Evolutionary conservation across 306 rosid genomes (phyloP), one percentile per base, ranked within the genome.

Genomic region (Geum urbanum): DNA sequence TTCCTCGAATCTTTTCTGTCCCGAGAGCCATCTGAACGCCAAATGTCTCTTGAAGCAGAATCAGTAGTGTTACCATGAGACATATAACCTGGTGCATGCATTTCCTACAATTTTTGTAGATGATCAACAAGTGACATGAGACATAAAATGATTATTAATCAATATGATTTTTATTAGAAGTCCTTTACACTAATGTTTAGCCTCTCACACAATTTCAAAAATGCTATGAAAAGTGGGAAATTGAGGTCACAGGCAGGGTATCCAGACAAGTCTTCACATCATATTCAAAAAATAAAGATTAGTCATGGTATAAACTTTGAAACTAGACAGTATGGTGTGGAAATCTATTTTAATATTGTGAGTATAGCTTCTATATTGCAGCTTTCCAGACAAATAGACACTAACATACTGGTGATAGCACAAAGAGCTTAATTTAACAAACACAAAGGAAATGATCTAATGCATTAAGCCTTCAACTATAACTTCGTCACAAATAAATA

Each of bases 1-100:
- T 67, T 85, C 66, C 88, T 81, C 90, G 90, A 76, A 65, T 88
- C 90, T 78, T 85, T 88, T 81, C 86, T 85, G 74, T 88, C 94
- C 76, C 78, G 81, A 43, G 90, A 73, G 13, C 87, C 94, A 75
- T 88, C 94, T 65, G 80, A 72, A 66, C 84, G 88, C 85, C 90
- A 77, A 69, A 73, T 72, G 63, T 88, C 94, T 75, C 81, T 88
- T 77, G 67, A 82, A 67, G 62, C 63, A 32, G 90, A 78, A 73
- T 85, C 94, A 66, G 74, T 37, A 63, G 94, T 69, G 74, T 77
- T 85, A 70, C 69, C 88, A 83, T 81, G 79, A 16, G 83, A 27
- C 70, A 79, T 57, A 72, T 66, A 79, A 47, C 68, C 81, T 81
- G 78, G 63, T 51, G 74, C 52, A 72, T 52, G 63, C 43, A 54